Evolutionary conservation across 306 rosid genomes (phyloP), one percentile per base, ranked within the genome.

Genomic region (Corylus avellana): DNA sequence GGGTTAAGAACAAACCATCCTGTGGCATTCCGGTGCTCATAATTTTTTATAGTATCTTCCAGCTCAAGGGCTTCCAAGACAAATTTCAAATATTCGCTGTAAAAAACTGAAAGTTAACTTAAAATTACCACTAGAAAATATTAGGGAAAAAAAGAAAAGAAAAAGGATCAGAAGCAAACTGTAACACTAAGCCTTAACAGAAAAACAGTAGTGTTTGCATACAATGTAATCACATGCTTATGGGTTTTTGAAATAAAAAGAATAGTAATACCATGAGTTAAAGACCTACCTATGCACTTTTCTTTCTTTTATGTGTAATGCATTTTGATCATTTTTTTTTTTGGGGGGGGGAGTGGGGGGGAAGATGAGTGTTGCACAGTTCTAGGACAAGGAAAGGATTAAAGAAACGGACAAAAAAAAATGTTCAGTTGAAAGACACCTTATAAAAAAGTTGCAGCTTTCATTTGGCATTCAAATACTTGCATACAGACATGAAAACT

Each of bases 51-150:
- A 12, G 97, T 90, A 78, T 94, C 98, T 86, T 94, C 98, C 78
- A 94, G 86, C 83, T 94, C 97, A 71, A 94, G 91, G 87, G 98
- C 98, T 74, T 88, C 92, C 49, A 87, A 64, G 68, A 94, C 97
- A 59, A 86, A 91, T 74, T 92, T 87, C 86, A 89, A 86, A 79
- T 92, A 94, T 89, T 94, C 97, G 68, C 98, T 94, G 89, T 86
- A 88, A 58, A 80, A 76, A 42, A 57, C 25, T 67, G 68, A 39
- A 69, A 70, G 62, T 44, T 67, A 79, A 81, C 49, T 50, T 81
- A 13, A 13, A 53, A 12, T 55, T 74, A 75, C 51, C 39, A 53
- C 48, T 46, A 68, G 72, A 83, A 82, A 55, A 46, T 35, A 76
- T 72, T 42, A 53, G 1, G 11, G 0, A 18, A 11, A 12, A 59